A percentile compares a stretch with the other conserved stretches of the same genome.
Evolutionary conservation across 805 yeast genomes (phyloP).

Genomic region (Lipomyces japonicus): DNA sequence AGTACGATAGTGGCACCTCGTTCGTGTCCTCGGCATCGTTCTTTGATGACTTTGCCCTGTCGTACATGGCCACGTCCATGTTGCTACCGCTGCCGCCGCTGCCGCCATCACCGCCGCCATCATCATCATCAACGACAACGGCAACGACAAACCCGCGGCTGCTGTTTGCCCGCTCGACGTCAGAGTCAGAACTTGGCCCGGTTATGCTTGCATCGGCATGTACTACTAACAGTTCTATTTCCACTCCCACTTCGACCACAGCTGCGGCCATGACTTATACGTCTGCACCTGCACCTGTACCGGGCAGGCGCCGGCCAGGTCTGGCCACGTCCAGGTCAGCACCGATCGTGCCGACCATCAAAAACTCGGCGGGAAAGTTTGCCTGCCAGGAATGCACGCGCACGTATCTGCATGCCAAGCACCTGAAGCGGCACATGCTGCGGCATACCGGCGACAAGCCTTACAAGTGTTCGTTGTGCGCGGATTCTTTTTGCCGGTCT

Average conservation of each 20-base stretch:
- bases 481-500: conserved; percentile 52
- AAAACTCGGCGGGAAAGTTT: conserved; percentile 51
- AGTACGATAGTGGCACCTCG: too few species aligned
- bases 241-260: conserved; percentile 4
- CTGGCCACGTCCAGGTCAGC: not conserved
- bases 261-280: conserved; percentile 42
- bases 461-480: conserved; percentile 69
- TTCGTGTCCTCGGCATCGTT: too few species aligned
- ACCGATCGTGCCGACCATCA: not conserved
- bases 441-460: conserved; percentile 82
- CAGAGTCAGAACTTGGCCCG: not conserved
- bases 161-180: conserved; percentile 6
- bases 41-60: too few species aligned
- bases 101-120: not conserved
- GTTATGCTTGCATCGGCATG: not conserved
- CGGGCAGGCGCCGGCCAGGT: conserved; percentile 8
- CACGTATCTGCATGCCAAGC: conserved; percentile 52
- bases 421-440: conserved; percentile 74
- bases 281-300: conserved; percentile 39
- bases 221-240: conserved; percentile 1
- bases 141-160: not conserved
- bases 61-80: too few species aligned
- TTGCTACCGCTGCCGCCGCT: not conserved
- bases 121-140: not conserved
- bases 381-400: conserved; percentile 32